Evolutionary conservation across 805 yeast species (phyloP).

Genomic region (Wickerhamiella sergipiensis): DNA sequence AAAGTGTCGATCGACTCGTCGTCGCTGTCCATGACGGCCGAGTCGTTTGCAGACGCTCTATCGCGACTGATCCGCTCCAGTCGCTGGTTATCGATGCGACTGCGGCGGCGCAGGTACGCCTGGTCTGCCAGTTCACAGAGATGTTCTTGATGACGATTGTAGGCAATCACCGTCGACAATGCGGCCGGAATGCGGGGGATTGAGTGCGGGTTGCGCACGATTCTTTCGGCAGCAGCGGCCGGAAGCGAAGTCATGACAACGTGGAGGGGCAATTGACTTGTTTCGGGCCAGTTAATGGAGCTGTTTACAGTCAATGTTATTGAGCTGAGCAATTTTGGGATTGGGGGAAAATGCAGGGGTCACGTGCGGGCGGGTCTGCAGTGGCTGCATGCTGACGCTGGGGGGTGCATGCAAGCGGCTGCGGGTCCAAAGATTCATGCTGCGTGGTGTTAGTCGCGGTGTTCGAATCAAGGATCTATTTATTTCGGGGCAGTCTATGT

Average conservation of each 20-base stretch:
- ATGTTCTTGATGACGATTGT: constrained; percentile 4
- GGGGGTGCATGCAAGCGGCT: not conserved
- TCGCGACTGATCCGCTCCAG: not conserved
- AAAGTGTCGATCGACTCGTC: not conserved
- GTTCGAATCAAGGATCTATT: too few species aligned
- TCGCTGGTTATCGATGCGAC: constrained; percentile 1
- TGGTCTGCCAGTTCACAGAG: constrained; percentile 2
- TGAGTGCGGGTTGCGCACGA: constrained; percentile 5
- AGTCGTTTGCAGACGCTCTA: not conserved
- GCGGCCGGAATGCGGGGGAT: constrained; percentile 4
- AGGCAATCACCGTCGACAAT: constrained; percentile 2
- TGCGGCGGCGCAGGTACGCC: constrained; percentile 3
- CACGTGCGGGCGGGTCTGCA: not conserved
- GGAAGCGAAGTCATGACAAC: not conserved
- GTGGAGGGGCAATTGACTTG: not conserved
- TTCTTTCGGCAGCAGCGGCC: constrained; percentile 1
- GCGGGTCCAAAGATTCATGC: not conserved
- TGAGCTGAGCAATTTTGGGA: not conserved
- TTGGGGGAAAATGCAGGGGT: not conserved
- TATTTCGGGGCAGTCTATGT: too few species aligned
- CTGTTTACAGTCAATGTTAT: not conserved
- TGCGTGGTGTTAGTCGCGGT: too few species aligned
- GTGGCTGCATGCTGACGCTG: too few species aligned
- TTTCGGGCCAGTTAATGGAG: too few species aligned
- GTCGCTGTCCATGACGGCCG: not conserved